Percentiles rank a stretch among this genome's conserved stretches.
Evolutionary conservation across 2,329 filamentous ascomycete genomes (phyloP).

Genomic region (Knufia petricola): DNA sequence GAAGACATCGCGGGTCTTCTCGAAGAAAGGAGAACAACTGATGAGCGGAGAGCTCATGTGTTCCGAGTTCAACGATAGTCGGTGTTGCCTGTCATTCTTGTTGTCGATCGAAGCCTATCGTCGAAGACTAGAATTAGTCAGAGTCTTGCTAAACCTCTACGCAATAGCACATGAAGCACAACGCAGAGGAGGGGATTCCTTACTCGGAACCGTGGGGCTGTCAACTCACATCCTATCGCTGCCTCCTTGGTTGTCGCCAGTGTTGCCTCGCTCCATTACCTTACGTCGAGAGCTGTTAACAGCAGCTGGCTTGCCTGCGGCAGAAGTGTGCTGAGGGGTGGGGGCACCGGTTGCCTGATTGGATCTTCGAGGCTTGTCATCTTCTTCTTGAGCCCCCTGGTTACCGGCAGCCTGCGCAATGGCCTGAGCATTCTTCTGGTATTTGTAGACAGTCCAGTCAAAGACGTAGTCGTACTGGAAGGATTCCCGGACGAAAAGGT

Average conservation of each 20-base stretch:
- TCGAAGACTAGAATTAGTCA: conserved; percentile 77
- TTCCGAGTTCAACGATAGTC: conserved; percentile 45
- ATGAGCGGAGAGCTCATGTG: conserved; percentile 32
- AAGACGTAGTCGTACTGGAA: conserved; percentile 99
- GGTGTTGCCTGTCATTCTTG: conserved; percentile 50
- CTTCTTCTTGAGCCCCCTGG: conserved; percentile 55
- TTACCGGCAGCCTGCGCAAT: conserved; percentile 72
- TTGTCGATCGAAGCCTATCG: conserved; percentile 79
- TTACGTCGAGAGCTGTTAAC: conserved; percentile 71
- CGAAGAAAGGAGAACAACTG: background rate
- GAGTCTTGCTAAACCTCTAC: conserved; percentile 63
- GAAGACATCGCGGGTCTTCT: conserved; percentile 16
- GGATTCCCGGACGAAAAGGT: conserved; percentile 95
- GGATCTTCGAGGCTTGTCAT: conserved; percentile 66
- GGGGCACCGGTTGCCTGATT: conserved; percentile 54
- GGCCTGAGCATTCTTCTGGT: conserved; percentile 97
- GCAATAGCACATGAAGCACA: conserved; percentile 62
- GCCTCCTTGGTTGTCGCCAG: conserved; percentile 55
- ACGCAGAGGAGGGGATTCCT: conserved; percentile 80
- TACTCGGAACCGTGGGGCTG: conserved; percentile 67
- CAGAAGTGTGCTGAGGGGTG: conserved; percentile 42
- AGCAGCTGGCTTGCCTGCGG: conserved; percentile 60
- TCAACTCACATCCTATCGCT: conserved; percentile 95
- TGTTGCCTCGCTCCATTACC: conserved; percentile 60
- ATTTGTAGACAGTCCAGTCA: conserved; percentile 99